Base-by-base conservation (phyloP, 805 yeast genomes). In the Wickerhamiella dianesei region DNA sequence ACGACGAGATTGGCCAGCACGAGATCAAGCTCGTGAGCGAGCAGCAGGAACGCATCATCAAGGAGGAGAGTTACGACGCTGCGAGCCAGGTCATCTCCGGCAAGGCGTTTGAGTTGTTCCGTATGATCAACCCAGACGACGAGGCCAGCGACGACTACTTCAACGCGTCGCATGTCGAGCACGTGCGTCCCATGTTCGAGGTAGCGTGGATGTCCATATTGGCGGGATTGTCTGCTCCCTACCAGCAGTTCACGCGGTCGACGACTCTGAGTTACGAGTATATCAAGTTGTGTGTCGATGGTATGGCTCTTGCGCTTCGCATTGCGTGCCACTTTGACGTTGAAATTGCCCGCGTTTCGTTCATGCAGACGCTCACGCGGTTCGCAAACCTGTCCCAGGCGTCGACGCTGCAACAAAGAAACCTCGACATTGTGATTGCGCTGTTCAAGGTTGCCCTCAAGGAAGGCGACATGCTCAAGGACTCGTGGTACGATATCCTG, bases 171-270 rank as follows among this genome's bases (percentile, higher is more conserved):
- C 89, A 83, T 58, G 76, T 83, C 14, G 94, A 86, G 55, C 96
- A 89, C 60, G 95, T 89, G 14, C 81, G 76, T 60, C 88, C 96
- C 1, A 84, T 94, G 59, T 89, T 92, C 65, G 96, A 89, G 57
- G 85, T 85, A 16, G 68, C 83, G 40, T 92, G 99, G 99, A 88
- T 94, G 96, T 86, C 96, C 0, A 76, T 92, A 43, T 71, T 92
- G 54, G 97, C 97, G 4, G 96, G 94, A 0, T 70, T 92, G 44
- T 87, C 96, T 0, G 89, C 94, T 2, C 94, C 96, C 4, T 87
- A 88, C 68, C 86, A 82, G 59, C 96, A 86, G 47, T 79, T 81
- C 52, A 87, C 83, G 54, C 41, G 41, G 16, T 19, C 25, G 6
- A 92, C 84, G 54, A 73, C 71, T 18, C 86, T 80, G 46, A 25